phyloP scores from a whole-genome alignment of 352 stramenopile species.

The Phytopythium aichiense region DNA sequence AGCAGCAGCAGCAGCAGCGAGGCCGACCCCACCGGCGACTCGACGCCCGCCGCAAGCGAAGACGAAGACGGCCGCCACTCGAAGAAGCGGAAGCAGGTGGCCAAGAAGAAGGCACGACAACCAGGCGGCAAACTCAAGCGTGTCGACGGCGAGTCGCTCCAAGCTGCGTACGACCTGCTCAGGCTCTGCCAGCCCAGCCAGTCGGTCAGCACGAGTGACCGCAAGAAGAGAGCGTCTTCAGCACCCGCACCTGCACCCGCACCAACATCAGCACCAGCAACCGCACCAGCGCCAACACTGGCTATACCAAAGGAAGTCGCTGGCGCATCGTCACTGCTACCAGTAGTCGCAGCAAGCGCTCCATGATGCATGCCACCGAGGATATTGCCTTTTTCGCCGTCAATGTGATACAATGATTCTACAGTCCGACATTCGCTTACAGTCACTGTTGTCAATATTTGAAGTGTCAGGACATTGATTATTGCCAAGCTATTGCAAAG shows the following conservation, averaged over 20 bases:
- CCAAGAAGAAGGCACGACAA: not conserved
- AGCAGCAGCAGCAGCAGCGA: conserved; percentile 3
- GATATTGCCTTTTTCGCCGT: not conserved
- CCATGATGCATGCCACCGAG: not conserved
- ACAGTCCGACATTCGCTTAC: no score
- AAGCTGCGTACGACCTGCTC: conserved; percentile 65
- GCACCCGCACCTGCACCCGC: no score
- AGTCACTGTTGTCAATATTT: no score
- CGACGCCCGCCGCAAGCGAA: conserved; percentile 2
- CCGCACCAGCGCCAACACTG: no score
- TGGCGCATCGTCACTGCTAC: not conserved
- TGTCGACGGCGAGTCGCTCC: conserved; percentile 63
- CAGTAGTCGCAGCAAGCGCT: not conserved
- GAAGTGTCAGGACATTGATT: no score
- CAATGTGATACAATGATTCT: no score
- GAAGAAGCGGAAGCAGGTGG: not conserved
- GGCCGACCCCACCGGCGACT: not conserved
- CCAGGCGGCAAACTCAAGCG: not conserved
- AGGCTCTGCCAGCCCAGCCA: conserved; percentile 36
- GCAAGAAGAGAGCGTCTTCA: conserved; percentile 6
- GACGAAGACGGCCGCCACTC: not conserved
- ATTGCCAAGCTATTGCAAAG: no score
- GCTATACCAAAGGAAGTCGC: not conserved
- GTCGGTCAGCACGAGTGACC: conserved; percentile 9
- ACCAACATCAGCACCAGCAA: no score